These are phyloP conservation scores for Coniochaeta sp. DNA, from an alignment of 2,329 filamentous ascomycete genomes.

Conservation along the genomic window DNA sequence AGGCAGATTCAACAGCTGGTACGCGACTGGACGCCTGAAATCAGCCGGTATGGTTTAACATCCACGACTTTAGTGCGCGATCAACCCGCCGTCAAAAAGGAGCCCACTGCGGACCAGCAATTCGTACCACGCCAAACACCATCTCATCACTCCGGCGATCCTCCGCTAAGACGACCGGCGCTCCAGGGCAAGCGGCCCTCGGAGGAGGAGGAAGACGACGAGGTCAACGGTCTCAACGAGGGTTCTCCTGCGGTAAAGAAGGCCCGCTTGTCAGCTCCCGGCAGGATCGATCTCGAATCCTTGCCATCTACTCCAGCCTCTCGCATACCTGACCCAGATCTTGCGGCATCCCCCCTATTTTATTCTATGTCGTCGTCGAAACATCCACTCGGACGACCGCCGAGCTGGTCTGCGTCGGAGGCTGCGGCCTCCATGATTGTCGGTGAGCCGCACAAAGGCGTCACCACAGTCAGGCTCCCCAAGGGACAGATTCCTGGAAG, in stretches of 20 bases:
- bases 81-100: conserved; percentile 3
- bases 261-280: conserved; percentile 37
- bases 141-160: not conserved
- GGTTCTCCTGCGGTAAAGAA: conserved; percentile 31
- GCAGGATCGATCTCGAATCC: conserved; percentile 33
- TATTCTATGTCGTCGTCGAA: conserved; percentile 38
- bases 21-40: conserved; percentile 12
- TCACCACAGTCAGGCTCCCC: conserved; percentile 49
- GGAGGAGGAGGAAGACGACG: conserved; percentile 12
- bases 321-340: conserved; percentile 12
- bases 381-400: conserved; percentile 26
- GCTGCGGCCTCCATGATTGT: conserved; percentile 38
- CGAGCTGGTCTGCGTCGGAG: conserved; percentile 31
- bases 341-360: conserved; percentile 41
- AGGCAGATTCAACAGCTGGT: conserved; percentile 8
- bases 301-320: conserved; percentile 13
- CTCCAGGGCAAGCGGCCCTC: conserved; percentile 19
- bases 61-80: conserved; percentile 14
- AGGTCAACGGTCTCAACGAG: conserved; percentile 6
- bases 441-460: conserved; percentile 34
- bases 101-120: conserved; percentile 6
- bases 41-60: conserved; percentile 21
- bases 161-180: conserved; percentile 5
- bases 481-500: conserved; percentile 38
- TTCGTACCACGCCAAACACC: not conserved